A percentile compares a stretch with the other conserved stretches of the same genome.
Evolutionary conservation across 768 basidiomycete genomes (phyloP).

Genomic region (Boletales sp.): DNA sequence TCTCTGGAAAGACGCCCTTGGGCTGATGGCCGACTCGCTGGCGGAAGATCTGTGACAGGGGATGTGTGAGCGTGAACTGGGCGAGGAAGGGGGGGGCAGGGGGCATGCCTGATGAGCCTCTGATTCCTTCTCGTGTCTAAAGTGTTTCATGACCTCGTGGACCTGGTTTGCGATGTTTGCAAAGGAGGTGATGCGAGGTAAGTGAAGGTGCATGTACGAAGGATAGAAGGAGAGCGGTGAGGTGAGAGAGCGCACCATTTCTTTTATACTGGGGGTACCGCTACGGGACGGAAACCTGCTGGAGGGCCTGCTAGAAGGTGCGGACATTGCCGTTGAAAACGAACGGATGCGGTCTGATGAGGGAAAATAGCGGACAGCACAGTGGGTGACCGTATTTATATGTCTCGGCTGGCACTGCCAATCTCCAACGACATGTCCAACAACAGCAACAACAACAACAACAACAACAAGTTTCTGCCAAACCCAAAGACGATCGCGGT

Average conservation of each 20-base stretch:
- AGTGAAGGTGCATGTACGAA: constrained; percentile 26
- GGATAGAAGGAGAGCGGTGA: background rate
- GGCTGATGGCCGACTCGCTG: constrained; percentile 65
- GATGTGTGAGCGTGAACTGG: constrained; percentile 1
- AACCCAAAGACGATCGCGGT: constrained; percentile 80
- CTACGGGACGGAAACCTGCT: constrained; percentile 36
- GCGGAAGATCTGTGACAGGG: constrained; percentile 61
- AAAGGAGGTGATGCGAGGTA: constrained; percentile 29
- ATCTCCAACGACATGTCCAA: constrained; percentile 17
- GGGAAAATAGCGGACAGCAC: constrained; percentile 13
- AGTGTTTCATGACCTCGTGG: constrained; percentile 60
- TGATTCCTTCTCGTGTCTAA: constrained; percentile 77
- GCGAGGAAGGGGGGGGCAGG: background rate
- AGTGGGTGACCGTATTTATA: constrained; percentile 18
- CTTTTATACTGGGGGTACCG: constrained; percentile 40
- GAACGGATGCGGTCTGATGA: constrained; percentile 8
- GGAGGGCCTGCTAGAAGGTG: constrained; percentile 20
- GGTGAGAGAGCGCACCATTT: constrained; percentile 33
- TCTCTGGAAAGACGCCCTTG: constrained; percentile 63
- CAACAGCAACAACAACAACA: no score
- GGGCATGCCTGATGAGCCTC: constrained; percentile 75
- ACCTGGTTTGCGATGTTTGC: constrained; percentile 50
- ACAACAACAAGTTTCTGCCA: constrained; percentile 30
- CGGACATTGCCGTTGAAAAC: constrained; percentile 17
- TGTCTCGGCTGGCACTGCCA: background rate